Evolutionary conservation across 345 rosid species (phyloP), one percentile per base, ranked within the genome.

Genomic region (Corymbia maculata): DNA sequence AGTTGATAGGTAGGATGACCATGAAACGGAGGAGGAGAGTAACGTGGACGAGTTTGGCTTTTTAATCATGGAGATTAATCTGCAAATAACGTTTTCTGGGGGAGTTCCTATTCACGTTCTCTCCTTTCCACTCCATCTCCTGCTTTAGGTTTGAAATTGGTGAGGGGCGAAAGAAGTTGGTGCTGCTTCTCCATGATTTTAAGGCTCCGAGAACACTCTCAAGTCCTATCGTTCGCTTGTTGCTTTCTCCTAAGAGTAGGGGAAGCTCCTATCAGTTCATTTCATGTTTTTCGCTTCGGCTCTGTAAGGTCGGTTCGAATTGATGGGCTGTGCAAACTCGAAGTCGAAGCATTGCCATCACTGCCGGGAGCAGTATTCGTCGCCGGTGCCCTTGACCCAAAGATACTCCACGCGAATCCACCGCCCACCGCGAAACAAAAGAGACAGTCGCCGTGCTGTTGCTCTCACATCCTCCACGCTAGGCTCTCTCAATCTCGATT

Each of bases 321-420:
- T 32, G 50, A 97, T 98, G 99, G 99, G 99, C 55, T 98, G 99
- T 55, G 98, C 96, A 45, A 93, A 92, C 88, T 98, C 99, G 11
- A 97, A 94, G 91, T 91, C 94, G 51, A 95, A 93, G 90, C 94
- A 95, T 49, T 98, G 99, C 94, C 89, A 90, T 75, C 94, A 95
- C 89, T 98, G 99, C 92, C 90, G 53, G 89, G 36, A 91, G 21
- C 96, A 92, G 3, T 93, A 89, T 84, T 93, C 98, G 15, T 96
- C 98, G 90, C 89, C 49, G 8, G 14, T 42, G 84, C 14, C 49
- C 28, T 19, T 93, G 90, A 91, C 89, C 3, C 89, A 94, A 85
- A 94, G 96, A 91, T 92, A 94, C 21, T 97, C 99, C 4, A 93
- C 93, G 94, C 96, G 94, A 79, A 95, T 93, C 17, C 93, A 94